phyloP scores from a whole-genome alignment of 345 rosid genomes.

The Dovyalis caffra region DNA sequence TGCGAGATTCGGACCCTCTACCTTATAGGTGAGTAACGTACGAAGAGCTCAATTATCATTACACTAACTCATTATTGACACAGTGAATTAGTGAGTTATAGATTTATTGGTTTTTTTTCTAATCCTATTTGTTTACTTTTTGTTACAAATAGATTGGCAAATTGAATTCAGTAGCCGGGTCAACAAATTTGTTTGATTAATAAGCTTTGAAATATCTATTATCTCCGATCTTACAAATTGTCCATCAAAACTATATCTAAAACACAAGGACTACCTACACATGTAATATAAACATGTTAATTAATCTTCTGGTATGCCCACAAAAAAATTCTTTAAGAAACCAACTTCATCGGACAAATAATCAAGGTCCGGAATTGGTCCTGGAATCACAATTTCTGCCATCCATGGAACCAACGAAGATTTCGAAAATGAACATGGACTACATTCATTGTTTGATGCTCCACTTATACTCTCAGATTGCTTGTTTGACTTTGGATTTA shows the following conservation, averaged over 20 bases:
- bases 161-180: too few species aligned
- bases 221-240: background rate
- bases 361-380: background rate
- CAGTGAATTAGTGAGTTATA: too few species aligned
- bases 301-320: background rate
- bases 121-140: too few species aligned
- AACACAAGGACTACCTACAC: background rate
- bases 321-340: background rate
- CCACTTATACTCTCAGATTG: background rate
- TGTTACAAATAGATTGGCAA: too few species aligned
- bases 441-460: background rate
- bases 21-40: too few species aligned
- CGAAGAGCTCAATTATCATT: too few species aligned
- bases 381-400: slow-evolving; percentile 2
- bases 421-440: background rate
- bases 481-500: background rate
- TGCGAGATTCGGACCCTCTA: too few species aligned
- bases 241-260: background rate
- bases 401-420: background rate
- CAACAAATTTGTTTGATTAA: too few species aligned
- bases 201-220: background rate
- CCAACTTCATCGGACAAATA: background rate
- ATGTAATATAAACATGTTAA: background rate
- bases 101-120: too few species aligned
- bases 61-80: too few species aligned